Evolutionary conservation across 345 rosid species (phyloP).

Genomic region (Eucalyptus decipiens): DNA sequence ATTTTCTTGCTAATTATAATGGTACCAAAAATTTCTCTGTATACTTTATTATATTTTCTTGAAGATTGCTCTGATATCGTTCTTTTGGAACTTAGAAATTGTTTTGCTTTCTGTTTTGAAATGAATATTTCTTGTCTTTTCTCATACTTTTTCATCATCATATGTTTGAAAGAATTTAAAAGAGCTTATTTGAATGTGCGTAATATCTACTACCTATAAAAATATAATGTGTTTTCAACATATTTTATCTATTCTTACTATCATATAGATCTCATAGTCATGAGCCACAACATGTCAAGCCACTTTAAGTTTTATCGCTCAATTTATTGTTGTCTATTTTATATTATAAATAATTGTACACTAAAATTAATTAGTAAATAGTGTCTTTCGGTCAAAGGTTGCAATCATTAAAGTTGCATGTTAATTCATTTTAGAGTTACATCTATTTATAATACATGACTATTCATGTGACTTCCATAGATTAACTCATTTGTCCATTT

Average conservation of each 20-base stretch:
- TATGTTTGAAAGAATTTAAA: neutral
- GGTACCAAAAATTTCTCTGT: no score
- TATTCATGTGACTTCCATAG: neutral
- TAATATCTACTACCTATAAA: neutral
- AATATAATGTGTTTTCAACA: neutral
- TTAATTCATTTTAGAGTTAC: neutral
- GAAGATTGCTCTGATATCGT: no score
- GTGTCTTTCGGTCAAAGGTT: neutral
- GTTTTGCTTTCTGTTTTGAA: neutral
- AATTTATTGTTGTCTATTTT: neutral
- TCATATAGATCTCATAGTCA: neutral
- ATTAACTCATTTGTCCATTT: neutral
- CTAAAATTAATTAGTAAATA: neutral
- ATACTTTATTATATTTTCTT: no score
- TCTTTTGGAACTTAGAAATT: neutral
- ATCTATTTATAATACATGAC: neutral
- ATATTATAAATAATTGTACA: neutral
- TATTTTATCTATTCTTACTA: neutral
- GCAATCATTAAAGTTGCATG: neutral
- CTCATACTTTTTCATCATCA: neutral
- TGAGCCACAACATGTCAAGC: neutral
- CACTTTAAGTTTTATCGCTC: neutral
- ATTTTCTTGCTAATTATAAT: no score
- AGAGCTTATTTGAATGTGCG: neutral
- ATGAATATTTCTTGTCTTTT: no score